Percentiles rank a stretch among this genome's conserved stretches.
phyloP scores from a whole-genome alignment of 1,284 basidiomycete genomes.

The Malassezia furfur region DNA sequence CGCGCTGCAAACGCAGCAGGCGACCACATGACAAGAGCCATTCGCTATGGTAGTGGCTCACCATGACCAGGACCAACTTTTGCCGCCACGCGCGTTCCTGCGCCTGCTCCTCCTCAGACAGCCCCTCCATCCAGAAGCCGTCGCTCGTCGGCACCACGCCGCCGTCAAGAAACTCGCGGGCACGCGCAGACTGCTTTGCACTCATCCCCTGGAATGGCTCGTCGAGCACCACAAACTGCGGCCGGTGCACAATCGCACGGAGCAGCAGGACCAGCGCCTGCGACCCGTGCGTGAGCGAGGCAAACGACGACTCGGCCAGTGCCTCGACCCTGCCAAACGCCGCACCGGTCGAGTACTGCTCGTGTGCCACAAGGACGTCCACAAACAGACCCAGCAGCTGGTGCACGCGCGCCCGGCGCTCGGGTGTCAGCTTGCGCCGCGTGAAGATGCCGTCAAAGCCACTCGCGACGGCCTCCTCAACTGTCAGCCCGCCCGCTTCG shows the following conservation, averaged over 20 bases:
- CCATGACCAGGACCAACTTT: slow-evolving; percentile 28
- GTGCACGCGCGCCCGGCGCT: slow-evolving; percentile 20
- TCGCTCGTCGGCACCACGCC: neutral
- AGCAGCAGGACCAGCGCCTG: slow-evolving; percentile 41
- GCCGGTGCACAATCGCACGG: slow-evolving; percentile 33
- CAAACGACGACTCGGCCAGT: slow-evolving; percentile 21
- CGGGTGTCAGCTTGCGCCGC: slow-evolving; percentile 9
- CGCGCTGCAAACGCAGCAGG: slow-evolving; percentile 28
- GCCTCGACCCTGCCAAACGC: neutral
- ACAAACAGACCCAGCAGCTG: slow-evolving; percentile 22
- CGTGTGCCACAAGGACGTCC: slow-evolving; percentile 20
- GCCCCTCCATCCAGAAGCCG: slow-evolving; percentile 8
- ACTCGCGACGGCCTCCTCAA: slow-evolving; percentile 33
- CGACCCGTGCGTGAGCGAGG: slow-evolving; percentile 26
- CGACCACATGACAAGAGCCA: slow-evolving; percentile 33
- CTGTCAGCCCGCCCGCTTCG: slow-evolving; percentile 29
- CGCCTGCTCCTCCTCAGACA: neutral
- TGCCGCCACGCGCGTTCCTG: slow-evolving; percentile 16
- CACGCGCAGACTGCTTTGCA: slow-evolving; percentile 22
- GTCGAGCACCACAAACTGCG: slow-evolving; percentile 37
- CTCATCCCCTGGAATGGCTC: slow-evolving; percentile 47
- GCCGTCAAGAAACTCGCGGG: slow-evolving; percentile 28
- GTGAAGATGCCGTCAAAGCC: slow-evolving; percentile 41
- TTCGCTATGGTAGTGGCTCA: slow-evolving; percentile 44
- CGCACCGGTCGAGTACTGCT: neutral